Conservation (phyloP, 495 filamentous ascomycete species). For the Chaetomidium leptoderma region DNA sequence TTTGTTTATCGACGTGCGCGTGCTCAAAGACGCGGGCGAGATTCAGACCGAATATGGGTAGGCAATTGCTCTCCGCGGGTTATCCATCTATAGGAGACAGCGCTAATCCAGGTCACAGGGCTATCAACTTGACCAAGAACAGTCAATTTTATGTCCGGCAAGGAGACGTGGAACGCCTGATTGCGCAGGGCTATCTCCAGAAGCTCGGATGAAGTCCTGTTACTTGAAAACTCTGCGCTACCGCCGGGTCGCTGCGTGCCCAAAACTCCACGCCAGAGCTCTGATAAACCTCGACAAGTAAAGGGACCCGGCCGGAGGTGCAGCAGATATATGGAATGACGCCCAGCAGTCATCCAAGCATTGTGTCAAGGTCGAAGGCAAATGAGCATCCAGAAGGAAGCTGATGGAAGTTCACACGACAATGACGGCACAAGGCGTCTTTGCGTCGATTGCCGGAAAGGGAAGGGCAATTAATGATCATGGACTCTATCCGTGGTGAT, state of each 20-base stretch:
- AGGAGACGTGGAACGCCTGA: conserved; percentile 91
- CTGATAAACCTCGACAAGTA: too few species aligned
- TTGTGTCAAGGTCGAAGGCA: neutral
- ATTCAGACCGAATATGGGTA: conserved; percentile 99
- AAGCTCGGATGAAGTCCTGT: conserved; percentile 54
- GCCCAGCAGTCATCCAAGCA: neutral
- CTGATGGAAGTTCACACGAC: conserved; percentile 29
- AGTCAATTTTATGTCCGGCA: conserved; percentile 97
- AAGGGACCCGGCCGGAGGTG: too few species aligned
- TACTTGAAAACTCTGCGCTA: neutral
- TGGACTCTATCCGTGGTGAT: too few species aligned
- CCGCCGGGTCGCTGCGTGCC: neutral
- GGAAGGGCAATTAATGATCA: neutral
- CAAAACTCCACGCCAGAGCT: neutral
- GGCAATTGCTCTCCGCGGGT: conserved; percentile 25
- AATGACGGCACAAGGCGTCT: conserved; percentile 32
- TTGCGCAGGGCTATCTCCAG: conserved; percentile 95
- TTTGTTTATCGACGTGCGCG: conserved; percentile 95
- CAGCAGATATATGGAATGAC: too few species aligned
- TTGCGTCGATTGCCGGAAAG: neutral
- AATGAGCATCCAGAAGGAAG: neutral
- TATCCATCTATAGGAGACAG: neutral
- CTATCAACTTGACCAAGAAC: conserved; percentile 95
- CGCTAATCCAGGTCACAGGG: conserved; percentile 49
- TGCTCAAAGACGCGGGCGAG: conserved; percentile 95